Percentiles rank a stretch among this genome's conserved stretches.
Conservation (phyloP, 2,329 filamentous ascomycete species). For the Fusarium albosuccineum region DNA sequence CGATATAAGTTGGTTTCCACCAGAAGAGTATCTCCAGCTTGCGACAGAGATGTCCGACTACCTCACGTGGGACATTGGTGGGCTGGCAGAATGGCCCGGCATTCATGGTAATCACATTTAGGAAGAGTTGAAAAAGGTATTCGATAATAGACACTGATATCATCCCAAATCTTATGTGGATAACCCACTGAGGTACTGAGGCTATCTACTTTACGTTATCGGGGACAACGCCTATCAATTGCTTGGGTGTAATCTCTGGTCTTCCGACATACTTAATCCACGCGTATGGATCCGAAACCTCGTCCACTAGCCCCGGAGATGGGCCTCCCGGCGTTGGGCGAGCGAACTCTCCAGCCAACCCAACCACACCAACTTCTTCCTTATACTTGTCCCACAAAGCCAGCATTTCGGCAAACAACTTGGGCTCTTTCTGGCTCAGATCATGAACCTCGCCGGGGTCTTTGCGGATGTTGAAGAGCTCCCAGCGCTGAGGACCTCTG, state of each 20-base stretch:
- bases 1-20: too few relatives aligned
- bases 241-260: conserved; percentile 19
- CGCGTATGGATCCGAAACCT: conserved; percentile 25
- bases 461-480: conserved; percentile 65
- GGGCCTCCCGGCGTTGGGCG: not conserved
- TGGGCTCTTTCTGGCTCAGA: conserved; percentile 55
- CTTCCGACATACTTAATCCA: conserved; percentile 32
- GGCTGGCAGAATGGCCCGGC: not conserved
- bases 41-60: not conserved
- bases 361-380: conserved; percentile 23
- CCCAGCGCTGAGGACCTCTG: conserved; percentile 62
- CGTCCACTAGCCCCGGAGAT: conserved; percentile 11
- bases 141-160: too few relatives aligned
- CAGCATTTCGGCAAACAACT: conserved; percentile 51
- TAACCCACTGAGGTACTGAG: too few relatives aligned
- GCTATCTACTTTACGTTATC: too few relatives aligned
- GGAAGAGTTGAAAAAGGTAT: too few relatives aligned
- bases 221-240: conserved; percentile 10
- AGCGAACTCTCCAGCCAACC: conserved; percentile 13
- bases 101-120: too few relatives aligned
- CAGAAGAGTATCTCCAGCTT: conserved; percentile 1
- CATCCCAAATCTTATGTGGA: too few relatives aligned
- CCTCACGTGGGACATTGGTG: not conserved
- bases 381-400: conserved; percentile 29
- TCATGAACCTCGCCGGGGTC: conserved; percentile 68